A percentile compares a stretch with the other conserved stretches of the same genome.
These are phyloP conservation scores for Penicillium brasilianum DNA, from an alignment of 2,329 filamentous ascomycete genomes.

Conservation along the genomic window DNA sequence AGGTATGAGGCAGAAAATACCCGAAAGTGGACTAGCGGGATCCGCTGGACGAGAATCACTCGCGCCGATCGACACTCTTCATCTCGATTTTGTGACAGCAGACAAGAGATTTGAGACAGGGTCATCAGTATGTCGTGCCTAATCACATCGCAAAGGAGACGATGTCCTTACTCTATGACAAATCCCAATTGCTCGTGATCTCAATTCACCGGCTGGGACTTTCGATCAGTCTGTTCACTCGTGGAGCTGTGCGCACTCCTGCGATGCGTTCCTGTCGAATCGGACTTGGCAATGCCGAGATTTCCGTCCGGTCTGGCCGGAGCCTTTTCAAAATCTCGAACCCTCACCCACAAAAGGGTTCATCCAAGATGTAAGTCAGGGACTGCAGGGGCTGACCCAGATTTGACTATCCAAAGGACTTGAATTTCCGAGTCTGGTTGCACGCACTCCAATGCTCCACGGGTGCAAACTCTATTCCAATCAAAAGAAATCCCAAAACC, in stretches of 20 bases:
- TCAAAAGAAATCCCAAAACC: background rate
- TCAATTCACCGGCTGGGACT: too few species aligned
- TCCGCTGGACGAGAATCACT: background rate
- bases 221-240: too few species aligned
- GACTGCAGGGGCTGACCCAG: slow-evolving; percentile 9
- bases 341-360: background rate
- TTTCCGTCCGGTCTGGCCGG: slow-evolving; percentile 1
- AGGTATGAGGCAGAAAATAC: slow-evolving; percentile 7
- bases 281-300: background rate
- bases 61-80: background rate
- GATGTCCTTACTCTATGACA: background rate
- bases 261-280: background rate
- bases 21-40: background rate
- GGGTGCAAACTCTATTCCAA: slow-evolving; percentile 4
- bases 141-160: background rate
- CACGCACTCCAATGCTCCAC: background rate
- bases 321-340: slow-evolving; percentile 3
- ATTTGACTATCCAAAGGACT: slow-evolving; percentile 6
- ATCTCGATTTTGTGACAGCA: background rate
- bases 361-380: background rate
- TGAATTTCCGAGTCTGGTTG: background rate
- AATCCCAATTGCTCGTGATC: background rate
- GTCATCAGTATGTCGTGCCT: background rate
- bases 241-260: too few species aligned
- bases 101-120: background rate